Evolutionary conservation across 495 filamentous ascomycete species (phyloP), one percentile per base, ranked within the genome.

Genomic region (Aspergillus hancockii): DNA sequence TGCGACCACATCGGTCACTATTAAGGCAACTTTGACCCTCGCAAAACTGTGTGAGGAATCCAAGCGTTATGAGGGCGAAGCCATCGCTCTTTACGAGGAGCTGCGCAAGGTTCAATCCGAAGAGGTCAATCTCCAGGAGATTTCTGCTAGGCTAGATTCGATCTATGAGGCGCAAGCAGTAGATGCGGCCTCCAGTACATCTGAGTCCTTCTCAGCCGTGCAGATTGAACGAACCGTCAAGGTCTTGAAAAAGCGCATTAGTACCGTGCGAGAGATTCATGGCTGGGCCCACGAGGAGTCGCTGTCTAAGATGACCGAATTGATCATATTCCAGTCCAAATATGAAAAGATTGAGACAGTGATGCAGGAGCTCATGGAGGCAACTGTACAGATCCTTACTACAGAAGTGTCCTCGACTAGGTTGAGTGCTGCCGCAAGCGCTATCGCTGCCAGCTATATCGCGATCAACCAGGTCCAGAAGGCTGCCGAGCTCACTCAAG

Each of bases 241-340:
- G 49, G 62, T 73, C 19, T 41, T 71, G 53, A 67, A 59, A 31
- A 72, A 72, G 57, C 69, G 74, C 16, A 68, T 74, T 41, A 63
- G 54, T 1, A 59, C 67, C 6, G 54, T 71, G 16, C 72, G 74
- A 8, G 54, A 72, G 63, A 67, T 55, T 18, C 60, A 75, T 32
- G 74, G 74, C 18, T 77, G 74, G 74, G 74, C 72, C 19, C 72
- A 75, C 22, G 68, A 74, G 57, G 74, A 75, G 58, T 75, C 74
- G 22, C 60, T 77, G 5, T 57, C 62, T 38, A 68, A 72, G 61
- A 65, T 74, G 62, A 60, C 71, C 55, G 67, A 75, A 58, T 63
- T 77, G 8, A 59, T 77, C 22, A 64, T 50, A 12, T 74, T 77
- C 60, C 63, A 75, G 57, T 65, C 63, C 19, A 69, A 69, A 49